A percentile compares a stretch with the other conserved stretches of the same genome.
Conservation (phyloP, 176 grass and related monocot genomes). For the Oryza glumipatula region DNA sequence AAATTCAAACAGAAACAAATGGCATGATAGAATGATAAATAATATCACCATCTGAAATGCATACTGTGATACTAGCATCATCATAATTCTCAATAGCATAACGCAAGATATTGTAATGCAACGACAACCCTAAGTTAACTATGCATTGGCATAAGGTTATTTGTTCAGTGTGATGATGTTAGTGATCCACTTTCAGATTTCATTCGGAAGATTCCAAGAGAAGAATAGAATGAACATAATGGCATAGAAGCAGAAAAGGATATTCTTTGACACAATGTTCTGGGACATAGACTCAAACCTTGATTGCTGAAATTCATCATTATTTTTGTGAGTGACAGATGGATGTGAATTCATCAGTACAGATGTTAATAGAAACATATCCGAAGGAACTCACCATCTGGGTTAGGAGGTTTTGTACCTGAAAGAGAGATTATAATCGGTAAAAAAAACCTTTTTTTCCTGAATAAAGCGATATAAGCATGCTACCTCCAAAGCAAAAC, state of each 20-base stretch:
- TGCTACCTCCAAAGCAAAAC: conserved; percentile 10
- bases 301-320: conserved; percentile 75
- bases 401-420: conserved; percentile 93
- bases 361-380: conserved; percentile 26
- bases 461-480: conserved; percentile 1
- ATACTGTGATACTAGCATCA: background rate
- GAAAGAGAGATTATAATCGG: conserved; percentile 48
- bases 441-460: conserved; percentile 20
- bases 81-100: conserved; percentile 2
- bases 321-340: conserved; percentile 32
- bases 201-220: background rate
- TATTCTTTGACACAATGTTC: conserved; percentile 89
- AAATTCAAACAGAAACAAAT: background rate
- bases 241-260: conserved; percentile 57
- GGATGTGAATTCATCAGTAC: conserved; percentile 4
- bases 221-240: conserved; percentile 31
- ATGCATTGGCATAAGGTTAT: background rate
- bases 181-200: conserved; percentile 4
- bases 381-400: conserved; percentile 76
- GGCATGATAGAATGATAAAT: background rate
- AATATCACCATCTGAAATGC: conserved; percentile 16
- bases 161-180: background rate
- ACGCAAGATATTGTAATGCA: conserved; percentile 6
- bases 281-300: conserved; percentile 95
- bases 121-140: background rate